Evolutionary conservation across 1,284 basidiomycete genomes (phyloP), one percentile per base, ranked within the genome.

Genomic region (Tilletia walkeri): DNA sequence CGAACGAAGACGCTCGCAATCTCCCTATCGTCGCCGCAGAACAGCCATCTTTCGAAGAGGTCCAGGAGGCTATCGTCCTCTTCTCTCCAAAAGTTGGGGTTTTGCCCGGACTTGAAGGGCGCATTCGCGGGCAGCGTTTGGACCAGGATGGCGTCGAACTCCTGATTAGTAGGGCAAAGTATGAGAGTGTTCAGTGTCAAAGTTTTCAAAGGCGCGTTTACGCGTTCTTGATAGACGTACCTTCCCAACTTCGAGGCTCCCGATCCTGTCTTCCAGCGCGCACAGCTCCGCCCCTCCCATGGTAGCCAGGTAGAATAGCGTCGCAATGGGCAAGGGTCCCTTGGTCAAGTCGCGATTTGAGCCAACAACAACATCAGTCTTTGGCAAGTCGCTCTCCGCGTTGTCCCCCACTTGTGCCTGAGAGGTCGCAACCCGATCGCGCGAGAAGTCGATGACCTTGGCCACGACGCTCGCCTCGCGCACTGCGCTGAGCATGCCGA

Each of bases 231-330:
- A 30, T 30, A 45, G 18, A 45, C 69, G 18, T 34, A 70, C 69
- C 70, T 93, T 95, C 2, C 93, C 93, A 0, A 87, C 86, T 34
- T 86, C 86, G 70, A 99, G 91, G 36, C 89, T 90, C 9, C 95
- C 95, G n/a, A 93, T 87, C 49, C 86, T 86, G 61, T 88, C 83
- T 49, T 89, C 87, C 39, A 97, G 84, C 67, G 87, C 87, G 80
- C 93, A 95, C 0, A 98, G 89, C 45, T 89, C 86, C 0, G 95
- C 95, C 1, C 95, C 95, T 53, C 95, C 95, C 38, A 92, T 86
- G 2, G 95, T 99, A 9, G 95, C 94, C 63, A 98, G 89, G 85
- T 93, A 91, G 74, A 96, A 87, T 63, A 97, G 86, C 1, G 92
- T 90, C 6, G 92, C 86, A 50, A 94, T 86, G 5, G 89, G 86